A percentile compares a stretch with the other conserved stretches of the same genome.
Evolutionary conservation across 257 asterid genomes (phyloP).

Genomic region (Nicotiana noctiflora): DNA sequence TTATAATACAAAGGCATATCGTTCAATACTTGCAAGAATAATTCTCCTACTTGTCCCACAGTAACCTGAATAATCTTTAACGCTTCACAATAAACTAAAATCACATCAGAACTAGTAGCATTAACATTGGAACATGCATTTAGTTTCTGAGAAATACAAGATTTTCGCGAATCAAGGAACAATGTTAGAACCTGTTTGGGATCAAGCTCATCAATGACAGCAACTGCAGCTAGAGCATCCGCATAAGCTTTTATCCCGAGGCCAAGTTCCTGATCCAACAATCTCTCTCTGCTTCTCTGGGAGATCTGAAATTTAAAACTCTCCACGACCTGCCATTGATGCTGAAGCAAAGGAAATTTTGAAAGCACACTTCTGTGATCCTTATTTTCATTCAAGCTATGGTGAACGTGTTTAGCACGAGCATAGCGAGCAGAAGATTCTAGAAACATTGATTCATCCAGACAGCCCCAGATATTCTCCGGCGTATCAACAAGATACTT

Average conservation of each 20-base stretch:
- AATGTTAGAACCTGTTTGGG: slow-evolving; percentile 70
- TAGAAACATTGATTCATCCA: slow-evolving; percentile 89
- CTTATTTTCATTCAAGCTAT: slow-evolving; percentile 38
- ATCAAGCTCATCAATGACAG: slow-evolving; percentile 75
- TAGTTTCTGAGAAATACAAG: slow-evolving; percentile 65
- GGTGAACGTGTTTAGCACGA: slow-evolving; percentile 84
- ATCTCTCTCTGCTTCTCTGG: slow-evolving; percentile 79
- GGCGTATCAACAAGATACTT: slow-evolving; percentile 99
- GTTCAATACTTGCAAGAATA: slow-evolving; percentile 78
- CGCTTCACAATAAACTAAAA: slow-evolving; percentile 76
- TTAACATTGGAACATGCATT: slow-evolving; percentile 55
- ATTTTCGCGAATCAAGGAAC: slow-evolving; percentile 76
- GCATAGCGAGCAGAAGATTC: slow-evolving; percentile 86
- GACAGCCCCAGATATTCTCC: slow-evolving; percentile 97
- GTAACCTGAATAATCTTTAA: slow-evolving; percentile 81
- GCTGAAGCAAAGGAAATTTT: slow-evolving; percentile 87
- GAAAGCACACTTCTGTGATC: slow-evolving; percentile 52
- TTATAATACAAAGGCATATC: slow-evolving; percentile 95
- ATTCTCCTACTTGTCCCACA: slow-evolving; percentile 89
- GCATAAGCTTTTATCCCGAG: slow-evolving; percentile 77
- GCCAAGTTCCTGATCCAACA: slow-evolving; percentile 59
- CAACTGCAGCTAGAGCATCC: slow-evolving; percentile 90
- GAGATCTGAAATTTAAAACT: slow-evolving; percentile 92
- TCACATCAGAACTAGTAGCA: slow-evolving; percentile 67
- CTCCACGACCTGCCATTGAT: slow-evolving; percentile 97